phyloP scores from a whole-genome alignment of 2,329 filamentous ascomycete species.

The Fusarium vanettenii region DNA sequence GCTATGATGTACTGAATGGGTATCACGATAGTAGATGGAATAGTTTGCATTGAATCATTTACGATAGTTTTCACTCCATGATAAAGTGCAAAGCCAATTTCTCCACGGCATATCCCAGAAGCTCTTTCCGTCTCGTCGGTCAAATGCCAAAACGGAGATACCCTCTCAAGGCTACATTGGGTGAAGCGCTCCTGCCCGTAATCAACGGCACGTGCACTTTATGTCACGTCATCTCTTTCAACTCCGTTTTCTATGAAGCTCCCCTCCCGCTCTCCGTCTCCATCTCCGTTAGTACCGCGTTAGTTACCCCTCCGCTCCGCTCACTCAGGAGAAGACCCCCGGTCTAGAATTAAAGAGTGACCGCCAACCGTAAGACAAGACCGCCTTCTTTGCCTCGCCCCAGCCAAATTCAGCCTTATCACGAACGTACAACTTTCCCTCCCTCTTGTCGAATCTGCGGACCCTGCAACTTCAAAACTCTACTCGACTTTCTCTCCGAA shows the following conservation, averaged over 20 bases:
- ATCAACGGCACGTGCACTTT: constrained; percentile 8
- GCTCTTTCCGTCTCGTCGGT: neutral
- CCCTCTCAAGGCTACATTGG: neutral
- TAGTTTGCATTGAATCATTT: neutral
- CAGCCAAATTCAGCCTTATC: constrained; percentile 42
- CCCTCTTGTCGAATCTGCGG: neutral
- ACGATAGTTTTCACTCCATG: neutral
- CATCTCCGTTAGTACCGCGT: constrained; percentile 24
- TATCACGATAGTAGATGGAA: neutral
- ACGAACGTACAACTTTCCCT: constrained; percentile 23
- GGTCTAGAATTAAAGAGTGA: constrained; percentile 31
- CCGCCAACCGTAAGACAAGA: neutral
- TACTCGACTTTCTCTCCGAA: neutral
- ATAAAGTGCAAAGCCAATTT: neutral
- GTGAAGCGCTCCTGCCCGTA: neutral
- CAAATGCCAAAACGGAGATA: neutral
- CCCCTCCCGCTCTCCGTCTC: constrained; percentile 22
- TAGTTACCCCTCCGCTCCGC: constrained; percentile 38
- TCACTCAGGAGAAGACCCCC: constrained; percentile 29
- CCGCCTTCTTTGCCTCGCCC: neutral
- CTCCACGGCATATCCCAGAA: neutral
- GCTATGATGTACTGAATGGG: neutral
- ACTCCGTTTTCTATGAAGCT: neutral
- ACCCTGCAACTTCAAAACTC: neutral
- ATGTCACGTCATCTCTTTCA: neutral